These are phyloP conservation scores for Ambrosia hybrid DNA, from an alignment of 140 eudicot genomes.

Conservation along the genomic window DNA sequence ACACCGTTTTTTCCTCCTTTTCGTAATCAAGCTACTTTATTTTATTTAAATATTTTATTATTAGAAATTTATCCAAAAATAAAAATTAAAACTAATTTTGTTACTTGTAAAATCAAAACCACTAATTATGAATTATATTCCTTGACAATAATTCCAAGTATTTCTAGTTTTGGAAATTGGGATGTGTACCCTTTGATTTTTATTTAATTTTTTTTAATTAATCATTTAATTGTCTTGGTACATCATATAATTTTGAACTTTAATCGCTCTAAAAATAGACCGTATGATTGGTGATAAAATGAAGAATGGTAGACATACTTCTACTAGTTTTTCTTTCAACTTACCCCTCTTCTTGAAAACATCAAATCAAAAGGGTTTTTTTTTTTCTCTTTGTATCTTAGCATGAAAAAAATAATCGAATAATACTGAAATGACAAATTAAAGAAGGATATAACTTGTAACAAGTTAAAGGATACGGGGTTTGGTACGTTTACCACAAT, in stretches of 20 bases:
- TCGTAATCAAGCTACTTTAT: slow-evolving; percentile 22
- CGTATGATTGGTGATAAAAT: neutral
- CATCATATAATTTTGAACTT: neutral
- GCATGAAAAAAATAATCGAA: no score
- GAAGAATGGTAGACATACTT: neutral
- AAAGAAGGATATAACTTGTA: no score
- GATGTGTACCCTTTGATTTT: neutral
- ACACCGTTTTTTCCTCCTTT: slow-evolving; percentile 29
- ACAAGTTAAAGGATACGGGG: no score
- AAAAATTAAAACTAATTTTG: slow-evolving; percentile 11
- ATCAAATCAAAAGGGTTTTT: no score
- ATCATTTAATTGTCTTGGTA: neutral
- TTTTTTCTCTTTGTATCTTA: no score
- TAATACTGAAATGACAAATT: no score
- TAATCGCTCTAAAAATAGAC: neutral
- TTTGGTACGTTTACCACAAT: no score
- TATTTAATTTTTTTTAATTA: neutral
- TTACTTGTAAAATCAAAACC: slow-evolving; percentile 37
- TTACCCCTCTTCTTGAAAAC: no score
- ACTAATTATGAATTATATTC: slow-evolving; percentile 29
- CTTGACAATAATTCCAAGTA: neutral
- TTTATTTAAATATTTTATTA: slow-evolving; percentile 12
- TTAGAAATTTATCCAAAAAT: slow-evolving; percentile 28
- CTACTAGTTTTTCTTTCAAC: no score
- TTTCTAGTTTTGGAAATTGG: slow-evolving; percentile 10